Evolutionary conservation across 805 yeast species (phyloP), one percentile per base, ranked within the genome.

Genomic region (Yueomyces sp.): DNA sequence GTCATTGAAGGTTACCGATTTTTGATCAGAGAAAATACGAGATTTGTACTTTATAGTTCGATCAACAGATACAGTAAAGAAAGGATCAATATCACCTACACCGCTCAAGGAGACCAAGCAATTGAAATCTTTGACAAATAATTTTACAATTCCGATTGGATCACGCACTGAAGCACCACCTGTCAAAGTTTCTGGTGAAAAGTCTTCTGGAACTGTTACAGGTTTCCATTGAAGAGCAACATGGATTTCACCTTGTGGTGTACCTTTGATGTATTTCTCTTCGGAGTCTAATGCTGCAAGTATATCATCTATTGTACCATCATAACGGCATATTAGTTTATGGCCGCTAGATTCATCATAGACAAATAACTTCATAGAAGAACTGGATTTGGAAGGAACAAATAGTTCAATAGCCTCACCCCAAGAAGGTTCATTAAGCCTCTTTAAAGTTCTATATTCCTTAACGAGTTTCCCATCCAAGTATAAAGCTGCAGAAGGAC

Each of bases 31-130:
- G 50, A 72, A 72, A 44, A 73, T 73, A 1, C 64, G 56, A 2
- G 92, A 77, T 48, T 67, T 69, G 43, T 71, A 81, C 47, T 69
- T 70, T 37, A 74, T 54, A 55, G 73, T 74, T 50, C 81, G 82
- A 53, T 79, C 77, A 45, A 76, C 60, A 36, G 74, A 53, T 7
- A 82, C 69, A 46, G 74, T 70, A 37, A 80, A 76, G 52, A 81
- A 83, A 4, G 94, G 92, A 60, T 84, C 88, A 52, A 82, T 77
- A 45, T 72, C 75, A 44, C 92, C 90, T 42, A 81, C 72, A 12
- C 78, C 70, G 51, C 81, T 83, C 51, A 81, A 62, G 51, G 77
- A 59, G 66, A 49, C 48, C 51, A 70, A 65, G 37, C 75, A 73
- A 8, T 57, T 57, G 19, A 79, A 81, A 33, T 67, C 63, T 46